A percentile compares a stretch with the other conserved stretches of the same genome.
Conservation (phyloP, 805 yeast genomes). For the Saccharomycopsis olivae region DNA sequence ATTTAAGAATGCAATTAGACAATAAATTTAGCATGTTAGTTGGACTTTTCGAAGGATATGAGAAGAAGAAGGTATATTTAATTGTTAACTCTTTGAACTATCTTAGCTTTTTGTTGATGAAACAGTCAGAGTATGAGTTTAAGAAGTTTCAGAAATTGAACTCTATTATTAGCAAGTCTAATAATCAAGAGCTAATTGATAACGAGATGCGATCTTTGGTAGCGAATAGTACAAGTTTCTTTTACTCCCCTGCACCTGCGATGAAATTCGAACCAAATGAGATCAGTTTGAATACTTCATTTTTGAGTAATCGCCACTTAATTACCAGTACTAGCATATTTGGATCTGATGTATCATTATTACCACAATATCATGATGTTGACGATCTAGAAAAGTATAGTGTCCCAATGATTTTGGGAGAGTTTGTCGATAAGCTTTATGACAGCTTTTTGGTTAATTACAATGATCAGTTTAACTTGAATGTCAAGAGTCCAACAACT, state of each 20-base stretch:
- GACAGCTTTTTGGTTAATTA: slow-evolving; percentile 6
- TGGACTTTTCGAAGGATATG: slow-evolving; percentile 9
- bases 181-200: slow-evolving; percentile 9
- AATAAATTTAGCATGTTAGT: slow-evolving; percentile 3
- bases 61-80: slow-evolving; percentile 6
- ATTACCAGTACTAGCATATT: slow-evolving; percentile 10
- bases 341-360: slow-evolving; percentile 17
- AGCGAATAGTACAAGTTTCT: slow-evolving; percentile 8
- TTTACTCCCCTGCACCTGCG: slow-evolving; percentile 12
- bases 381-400: slow-evolving; percentile 5
- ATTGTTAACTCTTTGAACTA: slow-evolving; percentile 16
- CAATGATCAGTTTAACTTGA: slow-evolving; percentile 10
- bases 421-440: slow-evolving; percentile 9
- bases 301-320: neutral
- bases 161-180: slow-evolving; percentile 10
- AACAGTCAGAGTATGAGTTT: slow-evolving; percentile 18
- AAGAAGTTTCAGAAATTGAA: slow-evolving; percentile 15
- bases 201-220: slow-evolving; percentile 9
- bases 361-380: slow-evolving; percentile 10
- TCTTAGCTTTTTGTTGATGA: slow-evolving; percentile 17
- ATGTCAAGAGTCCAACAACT: neutral
- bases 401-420: slow-evolving; percentile 12
- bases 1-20: slow-evolving; percentile 8
- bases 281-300: slow-evolving; percentile 1
- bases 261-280: slow-evolving; percentile 13